These are phyloP conservation scores for Luffa acutangula DNA, from an alignment of 306 rosid species.

Conservation along the genomic window DNA sequence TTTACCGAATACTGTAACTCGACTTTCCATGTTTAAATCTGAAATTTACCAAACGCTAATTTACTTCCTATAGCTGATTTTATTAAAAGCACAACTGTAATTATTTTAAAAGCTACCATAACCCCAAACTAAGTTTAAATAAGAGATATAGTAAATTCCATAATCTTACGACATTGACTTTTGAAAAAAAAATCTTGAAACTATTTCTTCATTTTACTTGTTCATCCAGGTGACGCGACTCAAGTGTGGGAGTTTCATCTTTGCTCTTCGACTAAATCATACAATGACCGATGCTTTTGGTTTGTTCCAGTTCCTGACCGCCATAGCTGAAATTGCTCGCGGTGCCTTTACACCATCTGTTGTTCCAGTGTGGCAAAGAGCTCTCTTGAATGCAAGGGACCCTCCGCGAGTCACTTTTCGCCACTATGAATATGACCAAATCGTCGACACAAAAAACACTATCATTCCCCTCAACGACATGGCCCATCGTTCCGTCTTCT, in stretches of 20 bases:
- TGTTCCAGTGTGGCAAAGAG: conserved; percentile 18
- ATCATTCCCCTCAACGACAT: background rate
- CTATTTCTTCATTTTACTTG: no score
- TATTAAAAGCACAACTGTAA: no score
- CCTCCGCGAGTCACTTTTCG: conserved; percentile 3
- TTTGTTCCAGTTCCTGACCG: background rate
- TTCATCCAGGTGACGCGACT: conserved; percentile 10
- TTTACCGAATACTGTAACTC: no score
- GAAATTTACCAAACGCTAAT: no score
- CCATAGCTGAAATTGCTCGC: conserved; percentile 10
- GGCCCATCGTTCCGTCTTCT: conserved; percentile 3
- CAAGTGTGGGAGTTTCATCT: conserved; percentile 17
- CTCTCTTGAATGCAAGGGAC: background rate
- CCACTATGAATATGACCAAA: conserved; percentile 7
- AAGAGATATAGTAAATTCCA: no score
- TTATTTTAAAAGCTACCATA: no score
- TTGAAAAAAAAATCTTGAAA: no score
- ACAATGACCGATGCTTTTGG: conserved; percentile 10
- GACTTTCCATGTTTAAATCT: no score
- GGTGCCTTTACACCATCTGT: conserved; percentile 12
- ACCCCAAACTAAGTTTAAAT: no score
- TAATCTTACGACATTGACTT: no score
- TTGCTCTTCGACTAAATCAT: conserved; percentile 24
- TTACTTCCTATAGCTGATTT: no score
- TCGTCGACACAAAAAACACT: background rate